Evolutionary conservation across 805 yeast genomes (phyloP).

Genomic region (Millerozyma miso): DNA sequence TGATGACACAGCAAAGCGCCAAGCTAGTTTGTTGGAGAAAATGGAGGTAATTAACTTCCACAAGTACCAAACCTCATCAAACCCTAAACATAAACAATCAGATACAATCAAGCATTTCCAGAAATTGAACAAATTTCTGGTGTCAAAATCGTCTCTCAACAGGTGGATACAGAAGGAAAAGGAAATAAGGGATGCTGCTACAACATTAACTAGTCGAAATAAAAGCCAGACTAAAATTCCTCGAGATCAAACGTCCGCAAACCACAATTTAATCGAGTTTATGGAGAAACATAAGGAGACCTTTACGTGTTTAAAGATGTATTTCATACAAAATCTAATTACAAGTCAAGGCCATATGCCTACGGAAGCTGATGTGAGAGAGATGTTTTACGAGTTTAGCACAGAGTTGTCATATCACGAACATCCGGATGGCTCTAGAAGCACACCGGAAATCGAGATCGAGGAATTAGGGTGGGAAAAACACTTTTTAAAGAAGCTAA

Average conservation of each 20-base stretch:
- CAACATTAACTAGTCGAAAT: slow-evolving; percentile 3
- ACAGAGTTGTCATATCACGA: background rate
- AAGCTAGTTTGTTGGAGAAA: slow-evolving; percentile 11
- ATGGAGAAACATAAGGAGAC: slow-evolving; percentile 5
- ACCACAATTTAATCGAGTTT: slow-evolving; percentile 5
- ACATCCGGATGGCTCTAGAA: background rate
- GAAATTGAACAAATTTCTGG: slow-evolving; percentile 8
- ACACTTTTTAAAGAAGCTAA: slow-evolving; percentile 4
- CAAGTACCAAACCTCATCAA: slow-evolving; percentile 11
- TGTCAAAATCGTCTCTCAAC: slow-evolving; percentile 14
- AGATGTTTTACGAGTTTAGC: slow-evolving; percentile 6
- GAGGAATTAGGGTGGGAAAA: slow-evolving; percentile 4
- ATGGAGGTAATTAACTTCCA: slow-evolving; percentile 17
- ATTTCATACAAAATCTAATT: slow-evolving; percentile 7
- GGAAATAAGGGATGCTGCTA: slow-evolving; percentile 8
- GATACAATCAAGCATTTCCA: slow-evolving; percentile 15
- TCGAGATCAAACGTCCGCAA: slow-evolving; percentile 4
- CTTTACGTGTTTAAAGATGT: slow-evolving; percentile 8
- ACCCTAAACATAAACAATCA: slow-evolving; percentile 16
- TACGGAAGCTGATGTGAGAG: slow-evolving; percentile 5
- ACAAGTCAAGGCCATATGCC: slow-evolving; percentile 5
- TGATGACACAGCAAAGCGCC: background rate
- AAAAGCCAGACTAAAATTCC: slow-evolving; percentile 4
- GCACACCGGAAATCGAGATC: background rate
- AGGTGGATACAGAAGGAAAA: slow-evolving; percentile 14